phyloP scores from a whole-genome alignment of 2,329 filamentous ascomycete genomes.

The Curvularia spicifera region DNA sequence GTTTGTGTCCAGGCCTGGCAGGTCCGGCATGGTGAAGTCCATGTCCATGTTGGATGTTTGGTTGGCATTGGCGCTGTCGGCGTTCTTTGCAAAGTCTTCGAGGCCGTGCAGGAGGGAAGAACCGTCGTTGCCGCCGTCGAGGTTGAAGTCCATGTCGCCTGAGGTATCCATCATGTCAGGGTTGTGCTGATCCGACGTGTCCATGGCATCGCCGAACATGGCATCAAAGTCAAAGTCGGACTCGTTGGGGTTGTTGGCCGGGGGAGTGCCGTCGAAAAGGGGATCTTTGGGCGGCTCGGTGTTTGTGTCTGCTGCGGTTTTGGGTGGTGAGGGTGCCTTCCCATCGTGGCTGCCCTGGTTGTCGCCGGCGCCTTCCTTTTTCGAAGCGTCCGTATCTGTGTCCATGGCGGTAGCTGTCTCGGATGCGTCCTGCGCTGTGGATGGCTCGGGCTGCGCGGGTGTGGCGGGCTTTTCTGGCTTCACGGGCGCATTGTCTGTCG shows the following conservation, averaged over 20 bases:
- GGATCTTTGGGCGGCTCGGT: conserved; percentile 31
- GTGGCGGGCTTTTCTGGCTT: conserved; percentile 25
- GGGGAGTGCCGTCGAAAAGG: conserved; percentile 42
- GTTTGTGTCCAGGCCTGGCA: conserved; percentile 32
- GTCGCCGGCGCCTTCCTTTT: conserved; percentile 16
- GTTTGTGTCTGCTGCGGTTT: conserved; percentile 26
- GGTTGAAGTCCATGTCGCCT: conserved; percentile 41
- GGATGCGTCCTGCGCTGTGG: conserved; percentile 10
- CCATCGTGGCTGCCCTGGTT: conserved; percentile 9
- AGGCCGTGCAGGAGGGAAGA: conserved; percentile 45
- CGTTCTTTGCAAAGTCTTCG: conserved; percentile 46
- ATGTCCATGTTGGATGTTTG: conserved; percentile 32
- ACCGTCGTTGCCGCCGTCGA: conserved; percentile 39
- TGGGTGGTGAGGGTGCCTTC: conserved; percentile 6
- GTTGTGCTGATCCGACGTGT: conserved; percentile 29
- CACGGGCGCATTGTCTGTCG: conserved; percentile 17
- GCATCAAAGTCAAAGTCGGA: conserved; percentile 51
- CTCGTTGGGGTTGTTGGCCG: conserved; percentile 38
- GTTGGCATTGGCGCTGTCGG: conserved; percentile 24
- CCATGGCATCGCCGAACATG: conserved; percentile 44
- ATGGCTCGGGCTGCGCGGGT: conserved; percentile 20
- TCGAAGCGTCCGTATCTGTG: conserved; percentile 16
- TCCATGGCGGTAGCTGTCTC: conserved; percentile 19
- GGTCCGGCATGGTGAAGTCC: conserved; percentile 43
- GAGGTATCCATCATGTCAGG: conserved; percentile 36